Evolutionary conservation across 345 rosid species (phyloP), one percentile per base, ranked within the genome.

Genomic region (Arabis hirsuta): DNA sequence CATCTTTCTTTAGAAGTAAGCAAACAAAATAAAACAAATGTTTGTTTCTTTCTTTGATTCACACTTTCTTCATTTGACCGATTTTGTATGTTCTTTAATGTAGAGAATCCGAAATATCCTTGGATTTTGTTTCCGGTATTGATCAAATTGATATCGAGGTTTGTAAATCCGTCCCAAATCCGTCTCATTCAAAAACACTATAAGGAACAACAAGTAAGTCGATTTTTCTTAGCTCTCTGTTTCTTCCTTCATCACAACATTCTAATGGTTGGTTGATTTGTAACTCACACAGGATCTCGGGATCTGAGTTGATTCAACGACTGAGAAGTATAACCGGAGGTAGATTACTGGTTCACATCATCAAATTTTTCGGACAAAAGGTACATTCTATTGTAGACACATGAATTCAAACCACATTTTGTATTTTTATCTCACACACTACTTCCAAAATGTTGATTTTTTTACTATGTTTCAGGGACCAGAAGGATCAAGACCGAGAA

Each of bases 311-410:
- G 39, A 78, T 89, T 46, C 82, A 64, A 16, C 77, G 77, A 24
- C 71, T 87, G 57, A 86, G 96, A 67, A 71, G 72, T 56, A 63
- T 87, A 34, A 83, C 87, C 2, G 96, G 97, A 55, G 96, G 89
- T 76, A 79, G 68, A 63, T 69, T 89, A 74, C 73, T 91, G 81
- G 62, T 81, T 72, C 58, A 82, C 12, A 80, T 81, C 59, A 86
- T 89, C 72, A 87, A 84, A 76, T 76, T 86, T 31, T 78, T 78
- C 24, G 73, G 85, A 79, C 42, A 69, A 26, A 83, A 87, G 91
- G 91, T 81, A 68, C 39, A 26, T 47, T 36, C 19, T 34, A 26
- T 29, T 7, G 50, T 42, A 42, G 44, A 27, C 34, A 39, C 34
- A 14, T 52, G 22, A 19, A 31, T 0, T 11, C 11, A 34, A 34